These are phyloP conservation scores for Psidium guajava DNA, from an alignment of 345 rosid species.

Conservation along the genomic window DNA sequence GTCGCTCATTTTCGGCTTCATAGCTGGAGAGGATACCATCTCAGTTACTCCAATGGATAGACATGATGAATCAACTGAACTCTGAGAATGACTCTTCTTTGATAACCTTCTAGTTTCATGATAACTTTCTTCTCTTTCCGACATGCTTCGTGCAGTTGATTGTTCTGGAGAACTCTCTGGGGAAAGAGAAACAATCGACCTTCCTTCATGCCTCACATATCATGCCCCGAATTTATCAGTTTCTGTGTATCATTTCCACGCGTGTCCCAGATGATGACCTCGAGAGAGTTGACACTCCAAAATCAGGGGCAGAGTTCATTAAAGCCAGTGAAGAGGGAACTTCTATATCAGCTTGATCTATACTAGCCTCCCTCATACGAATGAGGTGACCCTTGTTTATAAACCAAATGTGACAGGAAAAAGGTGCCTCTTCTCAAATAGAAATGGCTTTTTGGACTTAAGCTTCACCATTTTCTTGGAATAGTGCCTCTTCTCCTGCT, in stretches of 20 bases:
- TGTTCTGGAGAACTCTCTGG: slow-evolving; percentile 7
- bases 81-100: slow-evolving; percentile 20
- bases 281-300: slow-evolving; percentile 11
- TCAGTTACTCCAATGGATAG: slow-evolving; percentile 19
- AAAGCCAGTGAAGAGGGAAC: slow-evolving; percentile 29
- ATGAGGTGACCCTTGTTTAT: slow-evolving; percentile 56
- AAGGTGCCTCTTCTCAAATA: slow-evolving; percentile 47
- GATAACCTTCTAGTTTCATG: slow-evolving; percentile 27
- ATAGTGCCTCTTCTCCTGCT: slow-evolving; percentile 62
- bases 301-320: slow-evolving; percentile 21
- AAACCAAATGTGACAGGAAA: slow-evolving; percentile 65
- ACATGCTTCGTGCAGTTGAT: background rate
- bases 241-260: slow-evolving; percentile 15
- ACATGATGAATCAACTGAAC: slow-evolving; percentile 19
- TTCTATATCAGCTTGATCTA: slow-evolving; percentile 13
- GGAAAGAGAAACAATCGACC: slow-evolving; percentile 2
- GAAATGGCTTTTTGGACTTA: slow-evolving; percentile 70
- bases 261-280: slow-evolving; percentile 27
- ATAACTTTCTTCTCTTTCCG: slow-evolving; percentile 21
- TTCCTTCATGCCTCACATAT: slow-evolving; percentile 18
- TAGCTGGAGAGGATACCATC: slow-evolving; percentile 1
- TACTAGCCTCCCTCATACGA: slow-evolving; percentile 7
- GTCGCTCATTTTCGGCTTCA: slow-evolving; percentile 15
- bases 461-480: slow-evolving; percentile 50
- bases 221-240: slow-evolving; percentile 36